Evolutionary conservation across 257 asterid genomes (phyloP), one percentile per base, ranked within the genome.

Genomic region (Solanum virginianum): DNA sequence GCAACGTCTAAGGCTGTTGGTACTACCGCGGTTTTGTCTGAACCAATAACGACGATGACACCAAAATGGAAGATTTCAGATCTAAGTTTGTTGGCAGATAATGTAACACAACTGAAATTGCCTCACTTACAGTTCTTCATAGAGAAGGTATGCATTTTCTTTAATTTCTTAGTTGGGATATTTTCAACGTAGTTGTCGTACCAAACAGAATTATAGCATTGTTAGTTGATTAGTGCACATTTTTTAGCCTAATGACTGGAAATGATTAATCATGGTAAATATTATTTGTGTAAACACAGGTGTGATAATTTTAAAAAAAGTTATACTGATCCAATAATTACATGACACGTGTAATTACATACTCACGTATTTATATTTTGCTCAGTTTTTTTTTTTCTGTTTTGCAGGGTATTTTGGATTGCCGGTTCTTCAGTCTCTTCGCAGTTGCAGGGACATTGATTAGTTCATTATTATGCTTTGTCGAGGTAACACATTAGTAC

Each of bases 371-470:
- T 20, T n/a, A 20, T 9, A 59, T n/a, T 57, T 60, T 60, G 68
- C 22, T 62, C 39, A 63, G 20, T 5, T 63, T 0, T n/a, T 43
- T 6, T 43, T n/a, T 2, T 66, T 81, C 66, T 81, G 41, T 66
- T 69, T 45, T 88, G 88, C 92, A 94, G 99, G 94, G 87, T 56
- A 94, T 95, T 69, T 26, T 94, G 72, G 97, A 95, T 84, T 95
- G 99, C 91, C 85, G 98, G 79, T 95, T 95, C 92, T 93, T 95
- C 83, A 90, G 93, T 41, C 70, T 93, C 90, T 90, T 95, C 14
- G 99, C 96, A 43, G 90, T 92, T 9, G 95, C 91, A 55, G 98
- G 98, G 88, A 92, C 99, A 87, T 90, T 95, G 91, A 49, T 92
- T 55, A 93, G 97, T 83, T 95, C 99, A 3, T 51, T 86, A 4